A percentile compares a stretch with the other conserved stretches of the same genome.
These are phyloP conservation scores for Apodospora peruviana DNA, from an alignment of 495 filamentous ascomycete species.

Conservation along the genomic window DNA sequence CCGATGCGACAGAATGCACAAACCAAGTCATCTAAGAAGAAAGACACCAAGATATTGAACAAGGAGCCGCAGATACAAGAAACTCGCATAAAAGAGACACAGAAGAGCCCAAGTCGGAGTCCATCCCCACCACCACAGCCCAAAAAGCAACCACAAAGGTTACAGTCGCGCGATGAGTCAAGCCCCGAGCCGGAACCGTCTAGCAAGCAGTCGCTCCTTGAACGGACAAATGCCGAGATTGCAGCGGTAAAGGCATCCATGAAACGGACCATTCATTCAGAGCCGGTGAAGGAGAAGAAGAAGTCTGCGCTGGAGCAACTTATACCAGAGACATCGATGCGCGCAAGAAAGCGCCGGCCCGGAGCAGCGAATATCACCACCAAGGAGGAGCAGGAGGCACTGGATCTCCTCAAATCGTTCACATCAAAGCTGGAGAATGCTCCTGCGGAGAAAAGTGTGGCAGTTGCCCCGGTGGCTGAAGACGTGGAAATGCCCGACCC, in stretches of 20 bases:
- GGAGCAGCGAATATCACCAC: constrained; percentile 34
- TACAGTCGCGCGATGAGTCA: constrained; percentile 22
- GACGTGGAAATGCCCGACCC: constrained; percentile 24
- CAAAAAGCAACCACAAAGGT: constrained; percentile 15
- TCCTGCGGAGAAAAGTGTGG: constrained; percentile 40
- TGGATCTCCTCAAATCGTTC: constrained; percentile 71
- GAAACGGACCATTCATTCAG: constrained; percentile 65
- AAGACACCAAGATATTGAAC: constrained; percentile 24
- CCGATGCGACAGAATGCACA: constrained; percentile 17
- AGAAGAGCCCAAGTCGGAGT: constrained; percentile 16
- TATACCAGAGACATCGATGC: constrained; percentile 73
- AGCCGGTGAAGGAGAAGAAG: constrained; percentile 52
- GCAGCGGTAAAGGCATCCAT: constrained; percentile 86
- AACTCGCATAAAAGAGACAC: constrained; percentile 13
- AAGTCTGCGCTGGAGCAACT: constrained; percentile 71
- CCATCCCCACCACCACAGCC: constrained; percentile 14
- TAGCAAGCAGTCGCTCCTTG: constrained; percentile 36
- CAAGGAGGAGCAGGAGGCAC: constrained; percentile 53
- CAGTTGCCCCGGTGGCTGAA: constrained; percentile 13
- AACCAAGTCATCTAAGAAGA: constrained; percentile 20
- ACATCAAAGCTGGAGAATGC: constrained; percentile 66
- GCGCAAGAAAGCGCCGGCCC: constrained; percentile 73
- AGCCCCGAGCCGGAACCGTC: constrained; percentile 45
- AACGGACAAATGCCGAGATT: constrained; percentile 87
- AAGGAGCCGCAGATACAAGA: constrained; percentile 25